Base-by-base conservation (phyloP, 2,329 filamentous ascomycete genomes). In the Aspergillus hortae region DNA sequence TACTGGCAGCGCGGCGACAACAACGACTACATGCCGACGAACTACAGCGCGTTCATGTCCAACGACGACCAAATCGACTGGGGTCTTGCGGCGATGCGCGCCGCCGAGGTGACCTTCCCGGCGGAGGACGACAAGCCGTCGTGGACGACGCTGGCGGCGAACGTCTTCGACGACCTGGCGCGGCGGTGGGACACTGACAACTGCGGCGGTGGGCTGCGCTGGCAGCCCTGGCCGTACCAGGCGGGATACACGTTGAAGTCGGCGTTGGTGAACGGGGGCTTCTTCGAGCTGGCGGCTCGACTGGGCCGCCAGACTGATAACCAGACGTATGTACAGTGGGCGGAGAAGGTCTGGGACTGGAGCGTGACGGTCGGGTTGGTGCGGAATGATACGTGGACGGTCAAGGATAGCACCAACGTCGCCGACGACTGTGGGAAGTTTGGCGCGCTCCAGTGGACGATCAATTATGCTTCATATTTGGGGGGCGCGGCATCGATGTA, bases 11-110 rank as follows among this genome's bases (percentile, higher is more conserved):
- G 85, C 36, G 89, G 89, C 46, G 79, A 82, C 2, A 77, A 86
- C 61, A 75, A 82, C 46, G 85, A 92, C 65, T 92, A 88, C 65
- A 90, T 92, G 85, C 86, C 89, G 7, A 76, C 79, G 4, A 75
- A 76, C 60, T 69, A 67, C 49, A 67, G 64, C 10, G 63, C 64
- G 30, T 66, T 67, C 7, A 58, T 68, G 52, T 65, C 65, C 36
- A 80, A 80, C 56, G 77, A 80, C 56, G 75, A 81, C 57, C 77
- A 84, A 77, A 84, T 85, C 4, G 90, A 91, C 72, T 92, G 89
- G 89, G 87, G 81, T 15, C 81, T 92, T 76, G 82, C 88, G 1
- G 9, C 71, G 17, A 17, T 17, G 17, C 17, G 17, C 17, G 17
- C 17, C 2, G 17, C 17, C 17, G 17, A 17, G 17, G 17, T 17